Evolutionary conservation across 768 basidiomycete species (phyloP).

Genomic region (Lactifluus volemus): DNA sequence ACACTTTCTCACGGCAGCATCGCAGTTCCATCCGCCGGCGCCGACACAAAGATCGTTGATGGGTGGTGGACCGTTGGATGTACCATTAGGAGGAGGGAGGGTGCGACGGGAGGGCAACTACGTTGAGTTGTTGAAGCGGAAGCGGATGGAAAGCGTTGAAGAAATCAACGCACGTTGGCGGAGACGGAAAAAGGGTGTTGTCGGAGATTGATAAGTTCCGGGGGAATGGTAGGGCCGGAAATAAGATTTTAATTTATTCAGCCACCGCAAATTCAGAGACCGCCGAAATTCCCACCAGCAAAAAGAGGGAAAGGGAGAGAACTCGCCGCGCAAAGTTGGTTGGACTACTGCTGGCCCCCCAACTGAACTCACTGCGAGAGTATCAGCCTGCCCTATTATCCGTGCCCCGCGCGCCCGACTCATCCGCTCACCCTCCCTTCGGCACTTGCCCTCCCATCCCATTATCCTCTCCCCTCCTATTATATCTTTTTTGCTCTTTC

Average conservation of each 20-base stretch:
- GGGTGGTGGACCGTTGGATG: conserved; percentile 29
- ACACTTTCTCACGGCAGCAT: conserved; percentile 55
- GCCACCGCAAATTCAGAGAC: not conserved
- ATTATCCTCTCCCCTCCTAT: not conserved
- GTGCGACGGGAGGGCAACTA: conserved; percentile 56
- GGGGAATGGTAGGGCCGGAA: too few relatives aligned
- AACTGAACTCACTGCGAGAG: conserved; percentile 3
- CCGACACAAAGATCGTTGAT: conserved; percentile 1
- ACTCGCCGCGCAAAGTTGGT: conserved; percentile 8
- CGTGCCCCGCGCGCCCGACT: conserved; percentile 13
- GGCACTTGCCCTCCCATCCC: conserved; percentile 6
- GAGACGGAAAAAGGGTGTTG: conserved; percentile 13
- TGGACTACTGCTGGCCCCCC: conserved; percentile 16
- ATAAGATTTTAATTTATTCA: not conserved
- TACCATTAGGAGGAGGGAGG: conserved; percentile 68
- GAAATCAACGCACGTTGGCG: conserved; percentile 75
- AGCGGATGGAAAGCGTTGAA: conserved; percentile 61
- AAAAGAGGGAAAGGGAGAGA: not conserved
- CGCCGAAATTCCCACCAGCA: conserved; percentile 6
- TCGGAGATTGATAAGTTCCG: too few relatives aligned
- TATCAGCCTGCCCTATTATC: conserved; percentile 10
- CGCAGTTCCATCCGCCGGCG: conserved; percentile 40
- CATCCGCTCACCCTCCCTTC: conserved; percentile 7
- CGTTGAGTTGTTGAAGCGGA: conserved; percentile 54
- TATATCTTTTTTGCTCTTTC: not conserved